Base-by-base conservation (phyloP, 2,329 filamentous ascomycete genomes). In the Fusarium sp. region DNA sequence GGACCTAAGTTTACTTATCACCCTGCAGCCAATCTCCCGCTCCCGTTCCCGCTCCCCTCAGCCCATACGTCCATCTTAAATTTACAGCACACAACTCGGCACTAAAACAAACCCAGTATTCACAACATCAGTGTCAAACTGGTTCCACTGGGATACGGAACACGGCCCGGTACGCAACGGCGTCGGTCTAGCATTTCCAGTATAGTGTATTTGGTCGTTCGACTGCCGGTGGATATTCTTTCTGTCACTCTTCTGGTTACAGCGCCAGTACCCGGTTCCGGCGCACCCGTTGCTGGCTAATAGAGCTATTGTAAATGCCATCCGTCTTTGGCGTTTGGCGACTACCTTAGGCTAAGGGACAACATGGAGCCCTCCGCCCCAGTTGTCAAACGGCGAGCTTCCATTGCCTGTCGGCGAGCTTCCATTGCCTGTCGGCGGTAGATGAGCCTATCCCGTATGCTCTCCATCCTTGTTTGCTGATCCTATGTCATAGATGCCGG, bases 351-450 rank as follows among this genome's bases (percentile, higher is more conserved):
- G 20, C 60, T 56, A 46, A 53, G 64, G 49, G 37, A 60, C 32
- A 52, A 58, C 46, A 38, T 64, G 53, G 45, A 65, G 40, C 55
- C 48, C 38, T 55, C 77, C 35, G 55, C 15, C 57, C 49, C 75
- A 8, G 68, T 62, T 46, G 82, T 86, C 75, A 87, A 85, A 76
- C 83, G 85, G 54, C 82, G 84, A 76, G 84, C 85, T 41, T 81
- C 85, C 30, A 86, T 87, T 73, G 86, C 86, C 61, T 88, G 86
- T 73, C 82, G 85, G 78, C 85, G 85, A n/a, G n/a, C n/a, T n/a
- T 81, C 85, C 30, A 86, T 87, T 73, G 86, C 86, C 61, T 88
- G 86, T 73, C 82, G 85, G 78, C 85, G 85, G 86, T 87, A 78
- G 68, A 81, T 77, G 69, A 30, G 40, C 35, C 23, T 37, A 46